Conservation (phyloP, 352 stramenopile genomes). For the Albugo candida region DNA sequence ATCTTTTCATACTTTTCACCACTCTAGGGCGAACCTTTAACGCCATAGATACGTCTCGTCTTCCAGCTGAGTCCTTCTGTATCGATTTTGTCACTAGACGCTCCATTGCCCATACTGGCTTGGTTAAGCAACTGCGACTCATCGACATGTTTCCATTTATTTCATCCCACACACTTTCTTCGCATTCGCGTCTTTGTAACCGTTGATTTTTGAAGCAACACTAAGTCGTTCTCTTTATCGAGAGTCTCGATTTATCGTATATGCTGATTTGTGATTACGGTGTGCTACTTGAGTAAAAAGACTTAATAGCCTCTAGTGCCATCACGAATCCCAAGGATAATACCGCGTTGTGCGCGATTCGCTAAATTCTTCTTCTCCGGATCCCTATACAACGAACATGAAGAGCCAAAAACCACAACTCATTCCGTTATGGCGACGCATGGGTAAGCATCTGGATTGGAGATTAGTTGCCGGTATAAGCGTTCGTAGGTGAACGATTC, state of each 20-base stretch:
- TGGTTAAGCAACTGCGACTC: neutral
- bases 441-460: too few species aligned
- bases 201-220: slow-evolving; percentile 6
- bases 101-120: neutral
- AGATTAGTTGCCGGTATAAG: slow-evolving; percentile 6
- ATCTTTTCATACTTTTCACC: neutral
- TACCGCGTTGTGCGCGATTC: neutral
- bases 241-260: slow-evolving; percentile 7
- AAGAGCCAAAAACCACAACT: slow-evolving; percentile 4
- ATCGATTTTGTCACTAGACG: neutral
- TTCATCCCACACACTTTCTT: neutral
- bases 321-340: slow-evolving; percentile 5
- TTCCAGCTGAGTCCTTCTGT: slow-evolving; percentile 6
- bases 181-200: neutral
- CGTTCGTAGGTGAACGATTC: neutral
- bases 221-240: neutral
- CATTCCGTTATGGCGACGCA: neutral
- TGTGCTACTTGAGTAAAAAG: slow-evolving; percentile 5
- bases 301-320: slow-evolving; percentile 10
- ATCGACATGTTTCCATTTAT: neutral
- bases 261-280: slow-evolving; percentile 6
- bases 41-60: too few species aligned
- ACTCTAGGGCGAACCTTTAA: neutral
- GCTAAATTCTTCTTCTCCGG: neutral
- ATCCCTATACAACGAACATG: slow-evolving; percentile 3